Evolutionary conservation across 176 grass and related monocot genomes (phyloP).

Genomic region (Avena sativa): DNA sequence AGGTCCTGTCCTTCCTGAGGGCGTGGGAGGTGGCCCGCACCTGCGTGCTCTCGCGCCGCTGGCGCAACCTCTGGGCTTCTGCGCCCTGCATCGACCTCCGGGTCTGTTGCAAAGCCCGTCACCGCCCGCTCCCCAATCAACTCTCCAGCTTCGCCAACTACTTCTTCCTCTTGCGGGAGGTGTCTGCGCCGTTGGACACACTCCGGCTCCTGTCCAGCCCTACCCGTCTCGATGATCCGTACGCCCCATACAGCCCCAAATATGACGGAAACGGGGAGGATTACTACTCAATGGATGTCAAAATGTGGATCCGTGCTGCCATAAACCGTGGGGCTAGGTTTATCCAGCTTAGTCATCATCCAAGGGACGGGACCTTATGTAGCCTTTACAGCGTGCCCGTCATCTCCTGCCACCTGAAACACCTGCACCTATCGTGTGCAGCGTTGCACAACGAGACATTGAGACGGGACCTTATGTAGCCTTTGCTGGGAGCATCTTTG

Average conservation of each 20-base stretch:
- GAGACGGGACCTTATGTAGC: too few relatives aligned
- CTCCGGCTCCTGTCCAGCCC: background rate
- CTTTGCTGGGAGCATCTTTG: background rate
- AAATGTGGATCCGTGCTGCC: slow-evolving; percentile 4
- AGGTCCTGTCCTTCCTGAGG: background rate
- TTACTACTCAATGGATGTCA: background rate
- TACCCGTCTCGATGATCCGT: too few relatives aligned
- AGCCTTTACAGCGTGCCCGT: background rate
- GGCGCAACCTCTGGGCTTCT: slow-evolving; percentile 9
- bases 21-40: slow-evolving; percentile 3
- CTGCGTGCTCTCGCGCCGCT: slow-evolving; percentile 1
- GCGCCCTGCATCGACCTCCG: slow-evolving; percentile 17
- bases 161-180: background rate
- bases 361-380: background rate
- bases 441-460: background rate
- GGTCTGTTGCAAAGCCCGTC: background rate
- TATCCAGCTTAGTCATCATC: background rate
- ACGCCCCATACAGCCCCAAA: background rate
- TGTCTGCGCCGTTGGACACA: background rate
- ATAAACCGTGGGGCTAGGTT: background rate
- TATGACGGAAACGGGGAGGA: background rate
- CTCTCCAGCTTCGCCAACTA: background rate
- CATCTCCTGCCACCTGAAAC: slow-evolving; percentile 8
- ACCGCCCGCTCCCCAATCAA: background rate
- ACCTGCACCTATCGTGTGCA: background rate